These are phyloP conservation scores for Solanum piurae DNA, from an alignment of 257 asterid genomes.

Conservation along the genomic window DNA sequence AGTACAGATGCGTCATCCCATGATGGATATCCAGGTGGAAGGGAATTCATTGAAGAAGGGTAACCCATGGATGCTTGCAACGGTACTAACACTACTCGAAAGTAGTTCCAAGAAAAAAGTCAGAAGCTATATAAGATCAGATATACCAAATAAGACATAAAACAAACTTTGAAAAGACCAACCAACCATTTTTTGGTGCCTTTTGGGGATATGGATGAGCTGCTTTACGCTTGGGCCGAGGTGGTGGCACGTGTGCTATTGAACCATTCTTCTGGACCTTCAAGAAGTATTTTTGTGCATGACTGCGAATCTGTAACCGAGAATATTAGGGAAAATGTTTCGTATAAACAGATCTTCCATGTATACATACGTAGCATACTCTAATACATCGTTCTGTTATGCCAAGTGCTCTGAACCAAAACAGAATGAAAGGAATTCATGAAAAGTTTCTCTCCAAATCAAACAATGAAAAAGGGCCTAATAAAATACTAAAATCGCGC, in stretches of 20 bases:
- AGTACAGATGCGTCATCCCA: conserved; percentile 73
- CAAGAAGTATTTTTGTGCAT: conserved; percentile 91
- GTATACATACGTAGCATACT: neutral
- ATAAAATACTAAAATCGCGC: neutral
- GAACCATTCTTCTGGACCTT: conserved; percentile 97
- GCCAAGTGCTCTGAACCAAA: neutral
- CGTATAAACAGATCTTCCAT: neutral
- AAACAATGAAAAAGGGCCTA: neutral
- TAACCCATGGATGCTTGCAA: conserved; percentile 56
- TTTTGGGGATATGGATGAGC: conserved; percentile 96
- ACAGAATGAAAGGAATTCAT: neutral
- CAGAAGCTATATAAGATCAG: conserved; percentile 6
- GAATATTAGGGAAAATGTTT: neutral
- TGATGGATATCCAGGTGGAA: conserved; percentile 44
- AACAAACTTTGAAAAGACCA: neutral
- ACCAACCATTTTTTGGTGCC: conserved; percentile 79
- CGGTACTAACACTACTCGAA: conserved; percentile 43
- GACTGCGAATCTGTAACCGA: conserved; percentile 73
- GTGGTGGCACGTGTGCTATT: conserved; percentile 90
- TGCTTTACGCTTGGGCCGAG: conserved; percentile 98
- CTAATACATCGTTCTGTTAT: neutral
- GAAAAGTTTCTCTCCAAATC: neutral
- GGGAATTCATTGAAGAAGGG: conserved; percentile 50
- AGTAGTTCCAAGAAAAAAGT: conserved; percentile 3
- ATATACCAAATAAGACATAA: neutral